These are phyloP conservation scores for Nicotiana tabacum DNA, from an alignment of 257 asterid species.

Conservation along the genomic window DNA sequence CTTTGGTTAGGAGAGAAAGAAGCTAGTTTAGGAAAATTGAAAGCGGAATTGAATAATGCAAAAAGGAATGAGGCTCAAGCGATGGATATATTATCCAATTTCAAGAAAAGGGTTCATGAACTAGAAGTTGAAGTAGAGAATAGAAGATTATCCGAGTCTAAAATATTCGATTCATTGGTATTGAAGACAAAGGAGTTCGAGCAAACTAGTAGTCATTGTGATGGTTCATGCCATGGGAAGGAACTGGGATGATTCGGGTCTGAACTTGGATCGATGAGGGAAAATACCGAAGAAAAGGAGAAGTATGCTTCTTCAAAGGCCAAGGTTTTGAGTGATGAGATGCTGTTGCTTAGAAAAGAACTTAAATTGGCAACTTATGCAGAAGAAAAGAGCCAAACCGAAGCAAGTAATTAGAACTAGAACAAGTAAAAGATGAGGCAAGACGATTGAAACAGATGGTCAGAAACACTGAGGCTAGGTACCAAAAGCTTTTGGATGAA, in stretches of 20 bases:
- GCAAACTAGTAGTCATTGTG: neutral
- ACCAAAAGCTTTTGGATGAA: constrained; percentile 39
- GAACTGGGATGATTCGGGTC: constrained; percentile 15
- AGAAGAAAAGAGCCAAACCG: constrained; percentile 60
- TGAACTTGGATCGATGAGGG: constrained; percentile 19
- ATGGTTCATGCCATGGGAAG: neutral
- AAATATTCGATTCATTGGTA: constrained; percentile 36
- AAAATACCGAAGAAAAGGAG: constrained; percentile 19
- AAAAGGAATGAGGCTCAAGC: constrained; percentile 22
- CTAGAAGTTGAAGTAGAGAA: constrained; percentile 46
- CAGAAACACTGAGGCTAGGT: constrained; percentile 29
- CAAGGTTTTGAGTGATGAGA: constrained; percentile 21
- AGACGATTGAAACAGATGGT: constrained; percentile 35
- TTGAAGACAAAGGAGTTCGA: constrained; percentile 37
- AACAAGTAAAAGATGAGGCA: constrained; percentile 32
- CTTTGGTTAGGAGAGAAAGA: constrained; percentile 32
- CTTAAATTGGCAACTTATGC: constrained; percentile 45
- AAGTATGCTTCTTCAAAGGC: neutral
- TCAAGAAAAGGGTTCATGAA: constrained; percentile 34
- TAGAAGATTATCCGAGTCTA: constrained; percentile 27
- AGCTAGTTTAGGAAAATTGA: constrained; percentile 21
- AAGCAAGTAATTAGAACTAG: constrained; percentile 42
- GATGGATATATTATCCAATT: constrained; percentile 11
- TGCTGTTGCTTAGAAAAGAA: constrained; percentile 38
- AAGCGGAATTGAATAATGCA: constrained; percentile 33